phyloP scores from a whole-genome alignment of 2,329 filamentous ascomycete species.

The Aspergillus vadensis region DNA sequence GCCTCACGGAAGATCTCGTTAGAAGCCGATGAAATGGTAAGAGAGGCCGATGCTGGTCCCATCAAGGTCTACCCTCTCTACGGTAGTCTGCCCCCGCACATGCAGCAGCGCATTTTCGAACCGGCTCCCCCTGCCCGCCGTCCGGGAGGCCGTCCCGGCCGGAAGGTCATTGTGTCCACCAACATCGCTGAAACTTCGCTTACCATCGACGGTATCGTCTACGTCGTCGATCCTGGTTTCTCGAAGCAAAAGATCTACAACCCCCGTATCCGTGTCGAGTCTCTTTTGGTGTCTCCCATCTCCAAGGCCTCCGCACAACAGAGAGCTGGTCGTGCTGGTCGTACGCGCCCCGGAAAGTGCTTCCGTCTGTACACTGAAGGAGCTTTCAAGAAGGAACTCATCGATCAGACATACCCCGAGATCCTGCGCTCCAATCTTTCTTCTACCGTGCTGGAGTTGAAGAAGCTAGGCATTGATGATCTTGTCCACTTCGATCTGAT shows the following conservation, averaged over 20 bases:
- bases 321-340: slow-evolving; percentile 96
- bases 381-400: slow-evolving; percentile 96
- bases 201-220: slow-evolving; percentile 98
- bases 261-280: slow-evolving; percentile 92
- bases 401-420: slow-evolving; percentile 95
- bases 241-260: slow-evolving; percentile 99
- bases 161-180: slow-evolving; percentile 91
- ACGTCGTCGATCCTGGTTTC: slow-evolving; percentile 98
- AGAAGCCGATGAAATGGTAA: slow-evolving; percentile 86
- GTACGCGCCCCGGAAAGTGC: slow-evolving; percentile 97
- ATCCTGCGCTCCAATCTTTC: slow-evolving; percentile 92
- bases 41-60: slow-evolving; percentile 89
- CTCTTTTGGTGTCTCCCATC: slow-evolving; percentile 93
- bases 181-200: slow-evolving; percentile 98
- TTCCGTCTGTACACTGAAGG: slow-evolving; percentile 94
- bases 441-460: slow-evolving; percentile 92
- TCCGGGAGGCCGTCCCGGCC: slow-evolving; percentile 79
- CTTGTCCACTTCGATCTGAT: slow-evolving; percentile 98
- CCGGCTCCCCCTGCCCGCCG: slow-evolving; percentile 73
- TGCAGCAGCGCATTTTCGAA: slow-evolving; percentile 95
- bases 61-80: slow-evolving; percentile 91
- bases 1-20: slow-evolving; percentile 87
- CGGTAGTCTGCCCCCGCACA: slow-evolving; percentile 84
- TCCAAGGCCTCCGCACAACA: slow-evolving; percentile 97
- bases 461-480: slow-evolving; percentile 94